Evolutionary conservation across 176 grass and related monocot genomes (phyloP).

Genomic region (Zoysia japonica): DNA sequence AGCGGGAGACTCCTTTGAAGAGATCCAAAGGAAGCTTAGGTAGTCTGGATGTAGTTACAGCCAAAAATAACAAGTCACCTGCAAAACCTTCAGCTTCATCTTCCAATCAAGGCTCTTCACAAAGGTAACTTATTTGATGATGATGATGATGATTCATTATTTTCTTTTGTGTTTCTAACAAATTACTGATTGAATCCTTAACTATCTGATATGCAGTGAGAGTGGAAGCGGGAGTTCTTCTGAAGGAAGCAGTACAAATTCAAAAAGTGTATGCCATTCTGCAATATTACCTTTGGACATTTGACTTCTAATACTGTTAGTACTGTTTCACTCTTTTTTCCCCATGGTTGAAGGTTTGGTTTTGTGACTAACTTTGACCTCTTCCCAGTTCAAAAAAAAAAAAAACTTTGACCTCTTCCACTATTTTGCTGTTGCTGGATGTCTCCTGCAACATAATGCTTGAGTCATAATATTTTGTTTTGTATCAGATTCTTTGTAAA

Average conservation of each 20-base stretch:
- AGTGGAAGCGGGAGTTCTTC: slow-evolving; percentile 61
- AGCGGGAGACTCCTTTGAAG: slow-evolving; percentile 50
- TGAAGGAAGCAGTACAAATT: slow-evolving; percentile 62
- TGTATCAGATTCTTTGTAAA: slow-evolving; percentile 13
- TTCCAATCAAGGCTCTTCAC: slow-evolving; percentile 60
- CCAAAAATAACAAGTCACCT: slow-evolving; percentile 46
- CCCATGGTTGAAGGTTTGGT: slow-evolving; percentile 21
- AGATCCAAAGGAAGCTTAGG: slow-evolving; percentile 64
- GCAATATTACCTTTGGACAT: slow-evolving; percentile 12
- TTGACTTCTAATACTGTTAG: slow-evolving; percentile 12
- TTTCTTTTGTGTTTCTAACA: background rate
- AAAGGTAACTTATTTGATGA: slow-evolving; percentile 44
- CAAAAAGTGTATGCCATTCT: slow-evolving; percentile 56
- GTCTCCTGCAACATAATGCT: slow-evolving; percentile 5
- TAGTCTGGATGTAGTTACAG: slow-evolving; percentile 48
- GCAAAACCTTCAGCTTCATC: slow-evolving; percentile 50
- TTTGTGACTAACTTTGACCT: slow-evolving; percentile 1
- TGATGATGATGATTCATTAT: no score
- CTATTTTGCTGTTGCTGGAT: slow-evolving; percentile 19
- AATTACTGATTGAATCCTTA: slow-evolving; percentile 7
- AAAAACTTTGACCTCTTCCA: background rate
- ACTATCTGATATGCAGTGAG: slow-evolving; percentile 48
- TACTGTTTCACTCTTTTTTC: slow-evolving; percentile 18
- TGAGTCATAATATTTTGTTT: slow-evolving; percentile 28
- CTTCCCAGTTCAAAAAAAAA: no score